These are phyloP conservation scores for Epichloe gansuensis DNA, from an alignment of 2,329 filamentous ascomycete genomes.

Conservation along the genomic window DNA sequence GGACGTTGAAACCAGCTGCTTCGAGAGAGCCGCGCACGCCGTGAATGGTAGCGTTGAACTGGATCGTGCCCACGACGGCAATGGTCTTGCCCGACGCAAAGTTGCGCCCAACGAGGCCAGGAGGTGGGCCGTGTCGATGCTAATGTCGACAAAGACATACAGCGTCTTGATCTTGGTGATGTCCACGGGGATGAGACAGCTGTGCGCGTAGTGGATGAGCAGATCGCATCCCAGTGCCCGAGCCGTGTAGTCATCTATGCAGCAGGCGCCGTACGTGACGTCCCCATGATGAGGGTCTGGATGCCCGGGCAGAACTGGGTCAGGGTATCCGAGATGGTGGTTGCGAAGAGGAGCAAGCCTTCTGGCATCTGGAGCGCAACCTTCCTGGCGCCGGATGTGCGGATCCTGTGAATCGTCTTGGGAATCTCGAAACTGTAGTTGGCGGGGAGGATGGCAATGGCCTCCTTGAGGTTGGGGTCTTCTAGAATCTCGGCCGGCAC, in stretches of 20 bases:
- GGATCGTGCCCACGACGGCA: conserved; percentile 90
- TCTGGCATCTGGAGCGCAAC: conserved; percentile 97
- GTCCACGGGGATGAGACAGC: conserved; percentile 89
- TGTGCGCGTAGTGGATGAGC: conserved; percentile 93
- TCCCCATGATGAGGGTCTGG: conserved; percentile 96
- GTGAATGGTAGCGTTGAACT: conserved; percentile 96
- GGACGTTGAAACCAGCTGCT: conserved; percentile 68
- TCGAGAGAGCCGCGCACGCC: conserved; percentile 68
- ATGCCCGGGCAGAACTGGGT: conserved; percentile 86
- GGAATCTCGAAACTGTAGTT: conserved; percentile 99
- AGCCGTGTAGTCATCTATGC: conserved; percentile 96
- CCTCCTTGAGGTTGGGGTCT: conserved; percentile 73
- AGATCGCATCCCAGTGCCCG: conserved; percentile 87
- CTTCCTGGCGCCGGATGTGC: conserved; percentile 63
- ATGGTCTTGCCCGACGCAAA: conserved; percentile 77
- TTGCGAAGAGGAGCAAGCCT: conserved; percentile 87
- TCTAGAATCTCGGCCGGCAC: conserved; percentile 80
- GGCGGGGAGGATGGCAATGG: conserved; percentile 74
- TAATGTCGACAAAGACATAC: conserved; percentile 97
- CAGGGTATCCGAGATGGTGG: conserved; percentile 93
- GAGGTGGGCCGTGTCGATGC: conserved; percentile 82
- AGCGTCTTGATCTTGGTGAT: conserved; percentile 95
- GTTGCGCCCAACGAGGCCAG: conserved; percentile 76
- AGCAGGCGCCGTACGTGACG: conserved; percentile 96
- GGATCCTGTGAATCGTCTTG: conserved; percentile 93